Percentiles rank a stretch among this genome's conserved stretches.
Evolutionary conservation across 2,329 filamentous ascomycete species (phyloP).

Genomic region (Fusarium ambrosium): DNA sequence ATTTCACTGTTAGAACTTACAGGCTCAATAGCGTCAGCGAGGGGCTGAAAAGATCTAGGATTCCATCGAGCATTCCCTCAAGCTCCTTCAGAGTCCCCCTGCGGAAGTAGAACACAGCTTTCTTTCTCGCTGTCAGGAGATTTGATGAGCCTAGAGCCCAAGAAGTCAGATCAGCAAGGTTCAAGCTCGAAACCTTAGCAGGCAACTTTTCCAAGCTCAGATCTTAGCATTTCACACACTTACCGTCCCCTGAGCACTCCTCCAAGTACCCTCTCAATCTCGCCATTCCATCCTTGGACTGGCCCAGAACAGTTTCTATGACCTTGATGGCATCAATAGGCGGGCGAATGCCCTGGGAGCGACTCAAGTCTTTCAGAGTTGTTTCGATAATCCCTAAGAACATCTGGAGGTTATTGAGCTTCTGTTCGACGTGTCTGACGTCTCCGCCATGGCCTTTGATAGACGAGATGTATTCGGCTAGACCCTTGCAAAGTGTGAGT

Average conservation of each 20-base stretch:
- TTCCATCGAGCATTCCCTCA: background rate
- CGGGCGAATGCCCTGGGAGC: background rate
- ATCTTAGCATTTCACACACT: background rate
- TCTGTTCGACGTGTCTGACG: background rate
- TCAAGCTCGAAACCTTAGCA: too few species aligned
- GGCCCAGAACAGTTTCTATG: background rate
- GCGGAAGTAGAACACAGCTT: background rate
- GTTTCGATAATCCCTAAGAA: background rate
- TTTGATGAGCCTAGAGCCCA: background rate
- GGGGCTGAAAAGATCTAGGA: too few species aligned
- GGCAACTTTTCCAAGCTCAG: too few species aligned
- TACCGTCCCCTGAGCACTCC: background rate
- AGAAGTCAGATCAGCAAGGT: too few species aligned
- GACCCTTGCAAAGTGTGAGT: background rate
- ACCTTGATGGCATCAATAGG: background rate
- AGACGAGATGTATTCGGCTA: background rate
- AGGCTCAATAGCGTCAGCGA: too few species aligned
- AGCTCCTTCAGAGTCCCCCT: background rate
- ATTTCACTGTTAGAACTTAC: too few species aligned
- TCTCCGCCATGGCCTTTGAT: background rate
- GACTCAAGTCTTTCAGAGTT: background rate
- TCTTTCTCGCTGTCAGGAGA: background rate
- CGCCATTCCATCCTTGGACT: background rate
- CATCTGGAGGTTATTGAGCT: background rate
- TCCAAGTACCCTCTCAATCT: background rate